Percentiles rank a stretch among this genome's conserved stretches.
phyloP scores from a whole-genome alignment of 1,139 yeast species.

The Candida tetrigidarum region DNA sequence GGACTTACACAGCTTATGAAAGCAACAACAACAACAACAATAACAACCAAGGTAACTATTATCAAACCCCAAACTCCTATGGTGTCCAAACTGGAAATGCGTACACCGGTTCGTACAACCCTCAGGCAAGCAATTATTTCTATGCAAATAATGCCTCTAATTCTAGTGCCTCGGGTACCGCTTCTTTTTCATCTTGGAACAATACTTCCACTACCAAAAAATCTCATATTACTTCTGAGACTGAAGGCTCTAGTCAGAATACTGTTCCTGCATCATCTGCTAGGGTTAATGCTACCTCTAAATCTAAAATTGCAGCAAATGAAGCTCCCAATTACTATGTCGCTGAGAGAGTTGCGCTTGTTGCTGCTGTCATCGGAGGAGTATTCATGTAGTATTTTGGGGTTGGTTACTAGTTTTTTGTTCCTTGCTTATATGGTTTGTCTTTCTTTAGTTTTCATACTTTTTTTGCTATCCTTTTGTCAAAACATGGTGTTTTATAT shows the following conservation, averaged over 20 bases:
- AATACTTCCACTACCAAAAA: conserved; percentile 9
- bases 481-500: not conserved
- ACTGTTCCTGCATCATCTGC: conserved; percentile 13
- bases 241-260: conserved; percentile 12
- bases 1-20: not conserved
- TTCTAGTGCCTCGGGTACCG: conserved; percentile 11
- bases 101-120: not conserved
- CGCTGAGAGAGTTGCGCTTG: conserved; percentile 26
- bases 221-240: not conserved
- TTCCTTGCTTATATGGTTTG: conserved; percentile 3
- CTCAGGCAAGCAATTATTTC: not conserved
- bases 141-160: conserved; percentile 4
- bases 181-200: conserved; percentile 15
- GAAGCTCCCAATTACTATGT: conserved; percentile 6
- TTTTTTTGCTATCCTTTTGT: conserved; percentile 3
- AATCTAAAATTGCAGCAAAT: conserved; percentile 10
- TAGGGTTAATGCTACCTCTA: conserved; percentile 5
- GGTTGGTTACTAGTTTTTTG: not conserved
- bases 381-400: conserved; percentile 24
- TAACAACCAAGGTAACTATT: not conserved
- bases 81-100: not conserved
- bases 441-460: not conserved
- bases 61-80: not conserved
- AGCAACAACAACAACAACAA: not conserved
- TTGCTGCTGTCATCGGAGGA: conserved; percentile 29